Evolutionary conservation across 768 basidiomycete species (phyloP).

Genomic region (Serendipita indica): DNA sequence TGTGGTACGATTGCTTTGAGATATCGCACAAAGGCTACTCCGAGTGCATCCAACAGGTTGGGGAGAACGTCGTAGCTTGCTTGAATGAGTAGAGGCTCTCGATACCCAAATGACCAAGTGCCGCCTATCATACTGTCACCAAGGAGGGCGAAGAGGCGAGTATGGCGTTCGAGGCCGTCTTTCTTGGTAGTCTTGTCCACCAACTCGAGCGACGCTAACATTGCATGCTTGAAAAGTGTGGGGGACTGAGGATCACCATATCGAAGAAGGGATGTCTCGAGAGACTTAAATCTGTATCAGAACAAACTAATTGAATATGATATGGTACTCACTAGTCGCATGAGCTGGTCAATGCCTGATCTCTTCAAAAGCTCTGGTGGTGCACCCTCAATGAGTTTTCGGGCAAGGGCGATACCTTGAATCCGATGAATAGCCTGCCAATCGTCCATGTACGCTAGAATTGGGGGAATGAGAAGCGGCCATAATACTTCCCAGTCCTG

Average conservation of each 20-base stretch:
- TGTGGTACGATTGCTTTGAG: constrained; percentile 1
- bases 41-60: background rate
- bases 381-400: background rate
- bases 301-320: background rate
- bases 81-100: constrained; percentile 1
- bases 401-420: background rate
- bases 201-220: background rate
- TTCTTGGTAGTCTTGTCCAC: background rate
- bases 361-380: background rate
- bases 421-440: background rate
- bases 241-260: background rate
- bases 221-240: background rate
- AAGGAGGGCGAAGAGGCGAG: background rate
- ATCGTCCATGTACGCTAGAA: background rate
- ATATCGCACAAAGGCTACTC: background rate
- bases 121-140: background rate
- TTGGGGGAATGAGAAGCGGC: background rate
- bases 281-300: background rate
- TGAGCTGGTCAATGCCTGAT: background rate
- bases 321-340: background rate
- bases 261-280: background rate
- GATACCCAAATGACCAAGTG: background rate
- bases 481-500: background rate
- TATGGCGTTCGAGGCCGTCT: background rate
- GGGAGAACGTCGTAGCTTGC: background rate